phyloP scores from a whole-genome alignment of 192 early-diverging fungal species.

The Coemansia sp. region DNA sequence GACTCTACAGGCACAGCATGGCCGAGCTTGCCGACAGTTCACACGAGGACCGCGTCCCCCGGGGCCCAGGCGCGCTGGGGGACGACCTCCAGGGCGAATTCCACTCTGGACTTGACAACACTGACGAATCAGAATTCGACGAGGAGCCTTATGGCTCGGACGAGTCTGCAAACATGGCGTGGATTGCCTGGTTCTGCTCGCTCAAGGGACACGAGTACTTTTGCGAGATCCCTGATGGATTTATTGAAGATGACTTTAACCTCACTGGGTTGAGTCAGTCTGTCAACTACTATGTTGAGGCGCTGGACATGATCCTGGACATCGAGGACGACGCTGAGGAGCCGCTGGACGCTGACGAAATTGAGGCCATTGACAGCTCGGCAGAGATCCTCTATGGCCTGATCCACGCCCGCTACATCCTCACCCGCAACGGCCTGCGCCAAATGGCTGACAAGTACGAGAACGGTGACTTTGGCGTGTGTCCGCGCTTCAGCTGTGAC shows the following conservation, averaged over 20 bases:
- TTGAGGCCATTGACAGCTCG: slow-evolving; percentile 75
- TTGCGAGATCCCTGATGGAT: slow-evolving; percentile 72
- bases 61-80: background rate
- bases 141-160: slow-evolving; percentile 45
- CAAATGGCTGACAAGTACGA: slow-evolving; percentile 81
- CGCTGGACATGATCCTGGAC: slow-evolving; percentile 95
- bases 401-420: slow-evolving; percentile 90
- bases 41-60: slow-evolving; percentile 13
- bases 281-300: slow-evolving; percentile 86
- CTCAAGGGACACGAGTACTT: slow-evolving; percentile 75
- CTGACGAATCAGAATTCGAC: slow-evolving; percentile 42
- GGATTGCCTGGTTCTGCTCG: slow-evolving; percentile 80
- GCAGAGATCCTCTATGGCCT: slow-evolving; percentile 91
- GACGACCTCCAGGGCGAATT: slow-evolving; percentile 16
- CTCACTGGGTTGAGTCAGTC: slow-evolving; percentile 83
- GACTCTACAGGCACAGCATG: slow-evolving; percentile 45
- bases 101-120: slow-evolving; percentile 41
- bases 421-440: slow-evolving; percentile 82
- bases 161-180: slow-evolving; percentile 56
- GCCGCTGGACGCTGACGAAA: slow-evolving; percentile 62
- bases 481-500: slow-evolving; percentile 71
- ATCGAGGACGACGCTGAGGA: slow-evolving; percentile 60
- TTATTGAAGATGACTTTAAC: slow-evolving; percentile 97
- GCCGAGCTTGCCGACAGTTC: slow-evolving; percentile 32
- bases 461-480: slow-evolving; percentile 73